phyloP scores from a whole-genome alignment of 176 grass and related monocot genomes.

The Musa troglodytarum region DNA sequence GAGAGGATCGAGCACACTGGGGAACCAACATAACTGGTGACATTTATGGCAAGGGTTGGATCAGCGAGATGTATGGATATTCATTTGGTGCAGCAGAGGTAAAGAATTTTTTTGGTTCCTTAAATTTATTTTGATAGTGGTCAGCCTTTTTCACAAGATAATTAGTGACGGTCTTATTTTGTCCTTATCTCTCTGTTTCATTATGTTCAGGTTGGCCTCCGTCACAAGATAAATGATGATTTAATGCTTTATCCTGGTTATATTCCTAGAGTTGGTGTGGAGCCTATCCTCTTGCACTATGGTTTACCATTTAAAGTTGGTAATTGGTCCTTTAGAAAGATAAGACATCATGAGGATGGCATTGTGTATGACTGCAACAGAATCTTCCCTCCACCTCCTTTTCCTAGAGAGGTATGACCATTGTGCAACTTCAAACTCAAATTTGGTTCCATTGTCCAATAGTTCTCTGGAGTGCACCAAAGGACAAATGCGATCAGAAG shows the following conservation, averaged over 20 bases:
- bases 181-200: slow-evolving; percentile 21
- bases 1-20: slow-evolving; percentile 85
- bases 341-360: slow-evolving; percentile 83
- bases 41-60: slow-evolving; percentile 95
- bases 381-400: slow-evolving; percentile 72
- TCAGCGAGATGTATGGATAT: slow-evolving; percentile 99
- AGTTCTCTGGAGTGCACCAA: neutral
- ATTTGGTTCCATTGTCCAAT: neutral
- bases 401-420: slow-evolving; percentile 72
- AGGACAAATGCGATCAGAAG: neutral
- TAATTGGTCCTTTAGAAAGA: slow-evolving; percentile 93
- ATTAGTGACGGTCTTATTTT: slow-evolving; percentile 13
- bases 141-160: neutral
- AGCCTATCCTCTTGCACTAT: slow-evolving; percentile 92
- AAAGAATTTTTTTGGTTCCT: slow-evolving; percentile 25
- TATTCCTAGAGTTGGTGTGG: slow-evolving; percentile 60
- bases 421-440: neutral
- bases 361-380: slow-evolving; percentile 91
- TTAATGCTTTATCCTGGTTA: slow-evolving; percentile 99
- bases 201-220: slow-evolving; percentile 65
- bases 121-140: slow-evolving; percentile 13
- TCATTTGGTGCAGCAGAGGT: slow-evolving; percentile 97
- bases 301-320: slow-evolving; percentile 88
- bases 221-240: slow-evolving; percentile 92
- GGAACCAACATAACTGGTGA: slow-evolving; percentile 95